Evolutionary conservation across 1,284 basidiomycete genomes (phyloP), one percentile per base, ranked within the genome.

Genomic region (Cutaneotrichosporon sp.): DNA sequence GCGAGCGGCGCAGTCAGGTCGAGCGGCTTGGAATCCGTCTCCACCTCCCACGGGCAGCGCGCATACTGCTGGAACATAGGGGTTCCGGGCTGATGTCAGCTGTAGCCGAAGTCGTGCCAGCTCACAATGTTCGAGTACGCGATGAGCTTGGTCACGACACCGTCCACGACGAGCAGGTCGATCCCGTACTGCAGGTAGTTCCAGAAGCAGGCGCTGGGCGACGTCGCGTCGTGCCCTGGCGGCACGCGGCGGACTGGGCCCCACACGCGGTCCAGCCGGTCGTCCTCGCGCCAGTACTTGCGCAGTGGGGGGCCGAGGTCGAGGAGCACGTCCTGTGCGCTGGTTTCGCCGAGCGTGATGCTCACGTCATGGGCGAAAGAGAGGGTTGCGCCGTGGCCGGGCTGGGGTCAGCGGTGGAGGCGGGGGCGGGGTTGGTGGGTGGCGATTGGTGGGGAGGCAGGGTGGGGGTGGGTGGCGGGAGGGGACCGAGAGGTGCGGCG

Each of bases 121-220:
- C 89, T 74, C 70, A 92, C 92, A 63, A 92, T 85, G 69, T 94
- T 95, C 1, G 91, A 87, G 73, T 95, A 90, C 4, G 91, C 79
- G 25, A 94, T 82, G 50, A 94, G 88, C 83, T 95, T 95, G 72
- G 84, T 85, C n/a, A 94, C 89, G 3, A 84, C 70, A 71, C 72
- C 71, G 20, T 88, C 87, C 2, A 87, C 88, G 36, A 94, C 82
- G 24, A 92, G 82, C 67, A 93, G 90, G 72, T 95, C 92, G 13
- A 95, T 78, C 1, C 92, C 92, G 70, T 91, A 86, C 69, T 92
- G 89, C 68, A 94, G 92, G 74, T 94, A 95, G 73, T 94, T 94
- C 81, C 91, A 93, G 77, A 94, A 95, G 77, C 92, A 90, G 90
- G 60, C 53, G 5, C 31, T 61, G 3, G 64, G 46, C 22, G 36